A percentile compares a stretch with the other conserved stretches of the same genome.
Conservation (phyloP, 2,329 filamentous ascomycete species). For the Microcyclosporella mali region DNA sequence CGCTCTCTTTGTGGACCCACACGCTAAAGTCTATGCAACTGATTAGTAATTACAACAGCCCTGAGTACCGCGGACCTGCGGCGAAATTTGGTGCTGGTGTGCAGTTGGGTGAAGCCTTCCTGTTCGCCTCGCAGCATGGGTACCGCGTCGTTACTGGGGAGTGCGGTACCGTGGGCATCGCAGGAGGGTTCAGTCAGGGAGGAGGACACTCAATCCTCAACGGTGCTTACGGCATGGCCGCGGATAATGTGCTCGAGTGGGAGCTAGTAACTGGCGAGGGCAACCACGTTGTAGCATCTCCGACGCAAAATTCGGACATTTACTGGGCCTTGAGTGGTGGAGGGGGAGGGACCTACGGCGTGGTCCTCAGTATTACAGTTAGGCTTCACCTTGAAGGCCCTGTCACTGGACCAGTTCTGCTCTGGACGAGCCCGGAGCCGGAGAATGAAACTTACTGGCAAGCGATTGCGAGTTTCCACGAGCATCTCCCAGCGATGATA, state of each 20-base stretch:
- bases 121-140: neutral
- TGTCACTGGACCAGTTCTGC: too few species aligned
- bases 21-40: conserved; percentile 36
- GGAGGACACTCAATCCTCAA: conserved; percentile 17
- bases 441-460: too few species aligned
- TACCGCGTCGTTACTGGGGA: conserved; percentile 11
- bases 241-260: conserved; percentile 17
- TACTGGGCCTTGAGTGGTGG: conserved; percentile 49
- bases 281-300: conserved; percentile 43
- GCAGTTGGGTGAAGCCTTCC: conserved; percentile 4
- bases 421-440: too few species aligned
- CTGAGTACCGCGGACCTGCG: too few species aligned
- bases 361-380: conserved; percentile 7
- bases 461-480: too few species aligned
- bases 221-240: conserved; percentile 17
- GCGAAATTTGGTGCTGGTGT: too few species aligned
- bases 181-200: conserved; percentile 21
- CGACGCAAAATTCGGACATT: conserved; percentile 42
- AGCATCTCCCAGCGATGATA: too few species aligned
- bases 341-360: conserved; percentile 46
- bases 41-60: too few species aligned
- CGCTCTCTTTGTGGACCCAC: conserved; percentile 53
- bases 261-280: conserved; percentile 50
- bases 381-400: too few species aligned
- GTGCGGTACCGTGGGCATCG: conserved; percentile 17